Conservation (phyloP, 768 basidiomycete genomes). For the Nidularia pulvinata region DNA sequence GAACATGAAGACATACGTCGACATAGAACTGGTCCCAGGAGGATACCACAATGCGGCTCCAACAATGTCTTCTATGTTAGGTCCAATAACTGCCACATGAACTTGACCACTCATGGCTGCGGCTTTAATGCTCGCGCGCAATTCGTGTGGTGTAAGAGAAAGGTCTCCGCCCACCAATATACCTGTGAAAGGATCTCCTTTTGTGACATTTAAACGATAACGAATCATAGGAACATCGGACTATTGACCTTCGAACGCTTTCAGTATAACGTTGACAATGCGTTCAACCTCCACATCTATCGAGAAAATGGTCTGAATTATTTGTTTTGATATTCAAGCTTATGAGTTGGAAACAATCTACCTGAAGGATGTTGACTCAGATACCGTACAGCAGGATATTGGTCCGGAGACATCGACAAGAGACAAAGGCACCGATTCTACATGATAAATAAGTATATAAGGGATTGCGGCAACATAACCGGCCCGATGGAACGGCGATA, state of each 20-base stretch:
- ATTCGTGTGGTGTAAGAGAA: conserved; percentile 7
- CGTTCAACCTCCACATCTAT: background rate
- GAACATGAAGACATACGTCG: conserved; percentile 12
- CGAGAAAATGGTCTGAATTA: too few relatives aligned
- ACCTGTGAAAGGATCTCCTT: conserved; percentile 3
- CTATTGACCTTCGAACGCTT: background rate
- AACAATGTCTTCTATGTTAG: conserved; percentile 16
- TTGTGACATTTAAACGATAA: background rate
- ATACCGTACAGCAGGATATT: too few relatives aligned
- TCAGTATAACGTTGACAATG: background rate
- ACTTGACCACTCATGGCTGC: conserved; percentile 21
- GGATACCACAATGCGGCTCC: conserved; percentile 28
- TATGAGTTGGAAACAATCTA: too few relatives aligned
- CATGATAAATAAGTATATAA: too few relatives aligned
- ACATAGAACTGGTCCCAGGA: conserved; percentile 17
- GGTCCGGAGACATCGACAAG: too few relatives aligned
- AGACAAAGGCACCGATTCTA: too few relatives aligned
- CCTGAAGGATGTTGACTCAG: too few relatives aligned
- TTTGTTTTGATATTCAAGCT: too few relatives aligned
- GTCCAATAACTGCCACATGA: conserved; percentile 18
- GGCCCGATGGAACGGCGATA: too few relatives aligned
- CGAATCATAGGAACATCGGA: background rate
- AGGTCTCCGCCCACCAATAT: conserved; percentile 15
- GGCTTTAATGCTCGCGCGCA: conserved; percentile 14
- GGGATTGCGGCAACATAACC: too few relatives aligned